Evolutionary conservation across 805 yeast genomes (phyloP), one percentile per base, ranked within the genome.

Genomic region (Komagataella ulmi): DNA sequence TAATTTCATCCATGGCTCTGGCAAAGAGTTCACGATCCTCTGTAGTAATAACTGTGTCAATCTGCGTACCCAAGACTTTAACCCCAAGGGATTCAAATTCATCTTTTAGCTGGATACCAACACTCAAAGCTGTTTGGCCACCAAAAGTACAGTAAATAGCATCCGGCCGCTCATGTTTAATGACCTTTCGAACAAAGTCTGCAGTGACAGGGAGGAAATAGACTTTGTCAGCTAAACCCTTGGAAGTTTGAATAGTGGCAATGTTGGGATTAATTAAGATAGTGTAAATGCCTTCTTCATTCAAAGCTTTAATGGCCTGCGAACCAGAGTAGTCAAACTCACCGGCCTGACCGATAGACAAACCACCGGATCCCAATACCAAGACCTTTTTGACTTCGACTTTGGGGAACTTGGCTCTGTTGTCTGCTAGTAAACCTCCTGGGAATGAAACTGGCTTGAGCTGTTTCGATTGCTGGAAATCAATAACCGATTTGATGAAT

Each of bases 251-350:
- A 61, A 90, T 93, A 40, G 99, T 93, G 51, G 99, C 99, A 66
- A 93, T 93, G 70, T 93, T 93, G 53, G 99, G 99, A 70, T 93
- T 93, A 65, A 93, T 90, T 64, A 93, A 78, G 59, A 93, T 84
- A 53, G 98, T 90, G 76, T 91, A 88, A 57, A 91, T 93, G 55
- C 97, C 97, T 72, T 90, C 98, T 74, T 93, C 97, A 69, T 88
- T 91, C 71, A 93, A 77, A 48, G 99, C 99, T 72, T 93, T 93
- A 71, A 93, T 93, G 54, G 99, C 99, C 73, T 93, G 99, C 52
- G 97, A 88, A 64, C 99, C 99, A 48, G 97, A 89, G 73, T 93
- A 93, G 69, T 93, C 99, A 64, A 93, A 93, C 72, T 93, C 99
- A 70, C 99, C 99, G 57, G 99, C 99, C 75, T 93, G 99, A 58